Evolutionary conservation across 2,329 filamentous ascomycete species (phyloP), one percentile per base, ranked within the genome.

Genomic region (Emmonsia crescens): DNA sequence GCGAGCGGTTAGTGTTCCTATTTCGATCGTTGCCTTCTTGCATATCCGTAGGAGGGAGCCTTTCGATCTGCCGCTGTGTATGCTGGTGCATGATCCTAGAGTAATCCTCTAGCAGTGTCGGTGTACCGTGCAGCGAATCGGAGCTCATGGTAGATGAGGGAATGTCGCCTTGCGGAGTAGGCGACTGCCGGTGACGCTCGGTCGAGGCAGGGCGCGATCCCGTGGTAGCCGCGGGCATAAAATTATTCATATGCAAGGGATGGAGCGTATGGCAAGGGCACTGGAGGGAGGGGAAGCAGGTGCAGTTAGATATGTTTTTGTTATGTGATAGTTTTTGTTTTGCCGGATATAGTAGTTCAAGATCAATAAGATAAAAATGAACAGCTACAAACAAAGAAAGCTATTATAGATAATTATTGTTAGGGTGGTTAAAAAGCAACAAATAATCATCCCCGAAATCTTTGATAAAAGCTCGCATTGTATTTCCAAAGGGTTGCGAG

Each of bases 31-130:
- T 38, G 29, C 19, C 9, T 16, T 10, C 44, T 19, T 33, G 52
- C 6, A 5, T 27, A 33, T 12, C 16, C 3, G 38, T 12, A 16
- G 27, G 10, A 14, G 54, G 27, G n/a, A 57, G 38, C 14, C 29
- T 38, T 49, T 64, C 61, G 16, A 65, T 64, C 38, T 65, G 64
- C 21, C 58, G 55, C 46, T 63, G 57, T 2, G 65, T 66, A 55
- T 66, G 65, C 49, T 62, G 48, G 46, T 65, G 61, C 64, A 66
- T 66, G n/a, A 59, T 31, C 42, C 62, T 61, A 2, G 64, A 57
- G 29, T 66, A 66, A 36, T 57, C 55, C 38, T 57, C 27, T 4
- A 57, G 8, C 14, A 38, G 9, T 19, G 36, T 42, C 16, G 21
- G 24, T 29, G 60, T 55, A 6, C 29, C 38, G 36, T 58, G 21